Conservation (phyloP, 2,329 filamentous ascomycete genomes). For the Xenosphaeropsis pyriputrescens region DNA sequence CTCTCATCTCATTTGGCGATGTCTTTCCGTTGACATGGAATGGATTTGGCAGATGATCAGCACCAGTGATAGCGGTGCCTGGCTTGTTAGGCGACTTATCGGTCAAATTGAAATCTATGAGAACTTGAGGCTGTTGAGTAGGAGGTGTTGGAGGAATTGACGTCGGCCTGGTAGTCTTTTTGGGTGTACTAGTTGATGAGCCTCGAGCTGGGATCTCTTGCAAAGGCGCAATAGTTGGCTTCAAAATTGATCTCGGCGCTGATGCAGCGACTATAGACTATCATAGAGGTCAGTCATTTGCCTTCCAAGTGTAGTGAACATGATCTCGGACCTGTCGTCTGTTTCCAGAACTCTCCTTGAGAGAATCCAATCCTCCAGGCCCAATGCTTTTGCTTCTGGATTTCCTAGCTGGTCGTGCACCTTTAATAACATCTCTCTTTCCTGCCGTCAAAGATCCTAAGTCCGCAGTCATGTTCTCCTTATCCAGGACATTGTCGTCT, state of each 20-base stretch:
- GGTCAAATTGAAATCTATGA: constrained; percentile 14
- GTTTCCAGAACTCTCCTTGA: constrained; percentile 64
- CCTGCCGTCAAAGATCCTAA: constrained; percentile 27
- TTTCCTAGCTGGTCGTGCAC: constrained; percentile 33
- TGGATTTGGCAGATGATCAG: constrained; percentile 28
- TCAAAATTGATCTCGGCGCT: constrained; percentile 59
- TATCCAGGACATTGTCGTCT: constrained; percentile 38
- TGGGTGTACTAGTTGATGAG: constrained; percentile 12
- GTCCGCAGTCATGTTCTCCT: constrained; percentile 66
- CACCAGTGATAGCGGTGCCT: constrained; percentile 10
- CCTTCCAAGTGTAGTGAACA: constrained; percentile 15
- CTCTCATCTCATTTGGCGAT: constrained; percentile 27
- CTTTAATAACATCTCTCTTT: constrained; percentile 9
- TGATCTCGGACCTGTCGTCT: constrained; percentile 51
- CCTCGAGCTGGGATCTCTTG: constrained; percentile 46
- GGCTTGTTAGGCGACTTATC: background rate
- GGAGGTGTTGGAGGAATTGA: constrained; percentile 4
- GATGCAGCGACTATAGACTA: constrained; percentile 20
- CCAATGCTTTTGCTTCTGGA: constrained; percentile 92
- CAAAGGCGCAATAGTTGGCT: constrained; percentile 56
- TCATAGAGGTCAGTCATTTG: constrained; percentile 9
- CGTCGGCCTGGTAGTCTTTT: constrained; percentile 8
- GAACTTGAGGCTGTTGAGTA: constrained; percentile 6
- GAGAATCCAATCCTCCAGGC: constrained; percentile 73
- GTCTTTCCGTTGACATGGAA: constrained; percentile 26